These are phyloP conservation scores for Zymoseptoria brevis DNA, from an alignment of 2,329 filamentous ascomycete genomes.

Conservation along the genomic window DNA sequence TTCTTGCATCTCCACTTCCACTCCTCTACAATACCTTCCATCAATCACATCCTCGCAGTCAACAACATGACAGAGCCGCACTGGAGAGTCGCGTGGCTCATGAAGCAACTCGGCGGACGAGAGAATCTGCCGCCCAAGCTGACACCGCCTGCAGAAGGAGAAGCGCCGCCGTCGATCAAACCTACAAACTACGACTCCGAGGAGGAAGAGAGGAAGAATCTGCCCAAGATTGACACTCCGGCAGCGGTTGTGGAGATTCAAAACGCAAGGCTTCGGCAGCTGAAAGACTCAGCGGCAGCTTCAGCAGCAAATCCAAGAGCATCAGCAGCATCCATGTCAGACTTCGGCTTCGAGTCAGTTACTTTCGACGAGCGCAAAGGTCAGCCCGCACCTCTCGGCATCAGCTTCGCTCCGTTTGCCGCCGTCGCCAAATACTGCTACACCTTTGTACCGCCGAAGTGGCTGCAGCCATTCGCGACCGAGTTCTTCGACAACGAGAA, in stretches of 20 bases:
- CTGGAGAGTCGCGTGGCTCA: slow-evolving; percentile 2
- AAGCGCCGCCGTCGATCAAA: neutral
- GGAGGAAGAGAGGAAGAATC: slow-evolving; percentile 5
- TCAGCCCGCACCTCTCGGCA: slow-evolving; percentile 26
- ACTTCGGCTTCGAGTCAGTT: neutral
- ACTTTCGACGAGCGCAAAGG: slow-evolving; percentile 23
- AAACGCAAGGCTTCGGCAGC: neutral
- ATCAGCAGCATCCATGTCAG: neutral
- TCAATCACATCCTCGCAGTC: neutral
- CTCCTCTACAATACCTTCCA: neutral
- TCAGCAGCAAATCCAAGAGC: neutral
- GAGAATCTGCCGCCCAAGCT: slow-evolving; percentile 13
- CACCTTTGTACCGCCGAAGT: slow-evolving; percentile 47
- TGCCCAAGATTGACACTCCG: neutral
- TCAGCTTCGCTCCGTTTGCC: slow-evolving; percentile 34
- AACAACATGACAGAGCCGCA: neutral
- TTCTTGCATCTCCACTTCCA: neutral
- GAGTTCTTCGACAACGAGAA: slow-evolving; percentile 51
- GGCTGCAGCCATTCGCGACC: slow-evolving; percentile 43
- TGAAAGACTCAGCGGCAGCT: neutral
- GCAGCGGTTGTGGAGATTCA: neutral
- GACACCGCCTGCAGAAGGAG: slow-evolving; percentile 3
- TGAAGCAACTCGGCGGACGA: slow-evolving; percentile 12
- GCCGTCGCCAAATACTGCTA: slow-evolving; percentile 52
- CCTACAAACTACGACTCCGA: slow-evolving; percentile 4